Base-by-base conservation (phyloP, 345 rosid genomes). In the Salix brachista region DNA sequence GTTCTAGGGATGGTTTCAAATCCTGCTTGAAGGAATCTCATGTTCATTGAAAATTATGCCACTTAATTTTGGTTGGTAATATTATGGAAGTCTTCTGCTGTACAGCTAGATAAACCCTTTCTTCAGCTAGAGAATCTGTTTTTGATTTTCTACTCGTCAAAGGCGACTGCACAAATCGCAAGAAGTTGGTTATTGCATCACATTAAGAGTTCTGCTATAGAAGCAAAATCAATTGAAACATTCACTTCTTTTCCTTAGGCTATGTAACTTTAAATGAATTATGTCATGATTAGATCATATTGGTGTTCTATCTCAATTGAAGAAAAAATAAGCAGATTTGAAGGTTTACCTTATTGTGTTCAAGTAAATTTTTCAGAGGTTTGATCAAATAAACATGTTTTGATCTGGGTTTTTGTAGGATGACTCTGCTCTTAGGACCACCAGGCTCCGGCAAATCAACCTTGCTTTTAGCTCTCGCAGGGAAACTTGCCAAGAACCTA, bases 391-490 rank as follows among this genome's bases (percentile, higher is more conserved):
- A 17, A 61, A 69, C n/a, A 74, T 58, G 23, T 30, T 44, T 3
- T 56, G 41, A 41, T 67, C 72, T 65, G 68, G 42, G 42, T 12
- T 65, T 4, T 61, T 74, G 62, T 50, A 94, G 97, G 94, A 94
- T 94, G 98, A 91, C 98, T 8, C 81, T 94, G 83, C 91, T 94
- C 37, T 80, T 94, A 73, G 98, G 97, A 85, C 97, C 98, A 74
- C 98, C 98, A 0, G 97, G 97, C 54, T 91, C 97, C 0, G 99
- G 99, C 11, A 92, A 92, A 84, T 91, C 98, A 34, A 85, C 95
- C 26, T 84, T 94, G 81, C 95, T 94, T 56, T 80, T 83, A 76
- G 94, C 97, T 80, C 94, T 94, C 5, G 86, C 97, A 0, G 99
- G 99, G 70, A 94, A 94, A 77, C 92, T 92, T 78, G 92, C 79